Conservation (phyloP, 129 eudicot species). For the Centrapalus pauciflorus region DNA sequence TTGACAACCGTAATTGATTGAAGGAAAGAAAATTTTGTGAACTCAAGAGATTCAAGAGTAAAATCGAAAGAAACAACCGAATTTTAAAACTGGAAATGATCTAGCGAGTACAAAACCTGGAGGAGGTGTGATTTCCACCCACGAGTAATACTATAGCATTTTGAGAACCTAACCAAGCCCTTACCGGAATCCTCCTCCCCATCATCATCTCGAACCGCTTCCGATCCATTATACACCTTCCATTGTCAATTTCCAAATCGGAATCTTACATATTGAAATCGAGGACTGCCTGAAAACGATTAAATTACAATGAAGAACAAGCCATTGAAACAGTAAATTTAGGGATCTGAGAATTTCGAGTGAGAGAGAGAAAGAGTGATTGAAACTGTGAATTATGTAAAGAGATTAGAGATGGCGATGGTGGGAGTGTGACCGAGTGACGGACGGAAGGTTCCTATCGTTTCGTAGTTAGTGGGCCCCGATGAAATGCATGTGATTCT, state of each 20-base stretch:
- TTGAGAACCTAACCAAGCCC: slow-evolving; percentile 82
- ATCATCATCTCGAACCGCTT: slow-evolving; percentile 34
- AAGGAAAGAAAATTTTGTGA: neutral
- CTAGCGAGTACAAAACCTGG: slow-evolving; percentile 98
- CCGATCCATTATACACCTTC: slow-evolving; percentile 29
- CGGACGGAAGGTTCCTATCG: slow-evolving; percentile 15
- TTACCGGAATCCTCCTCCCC: slow-evolving; percentile 52
- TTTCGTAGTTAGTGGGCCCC: neutral
- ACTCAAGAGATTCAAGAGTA: slow-evolving; percentile 20
- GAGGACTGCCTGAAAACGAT: neutral
- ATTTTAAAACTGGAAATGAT: neutral
- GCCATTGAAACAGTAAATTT: neutral
- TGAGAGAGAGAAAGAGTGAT: neutral
- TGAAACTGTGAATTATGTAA: slow-evolving; percentile 15
- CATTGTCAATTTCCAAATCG: neutral
- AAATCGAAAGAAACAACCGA: slow-evolving; percentile 24
- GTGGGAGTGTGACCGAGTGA: neutral
- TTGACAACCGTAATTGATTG: neutral
- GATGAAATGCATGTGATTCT: slow-evolving; percentile 24
- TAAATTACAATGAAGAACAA: neutral
- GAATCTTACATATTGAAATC: neutral
- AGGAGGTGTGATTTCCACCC: slow-evolving; percentile 99
- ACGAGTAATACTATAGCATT: slow-evolving; percentile 76
- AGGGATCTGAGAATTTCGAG: slow-evolving; percentile 24
- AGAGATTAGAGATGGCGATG: too few species aligned